Percentiles rank a stretch among this genome's conserved stretches.
Evolutionary conservation across 2,329 filamentous ascomycete genomes (phyloP).

Genomic region (Xylariaceae sp.): DNA sequence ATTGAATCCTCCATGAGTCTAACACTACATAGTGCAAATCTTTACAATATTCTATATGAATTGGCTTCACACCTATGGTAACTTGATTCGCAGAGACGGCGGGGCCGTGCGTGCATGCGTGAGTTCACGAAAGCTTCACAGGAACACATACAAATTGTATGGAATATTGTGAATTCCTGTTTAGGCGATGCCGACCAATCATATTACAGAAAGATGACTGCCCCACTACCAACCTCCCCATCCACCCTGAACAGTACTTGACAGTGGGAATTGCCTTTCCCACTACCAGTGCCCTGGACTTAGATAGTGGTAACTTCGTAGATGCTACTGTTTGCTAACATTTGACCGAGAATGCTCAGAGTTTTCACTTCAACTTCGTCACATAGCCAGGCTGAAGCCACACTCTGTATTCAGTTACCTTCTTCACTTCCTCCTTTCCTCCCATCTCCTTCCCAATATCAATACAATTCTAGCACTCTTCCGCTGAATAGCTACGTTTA

Average conservation of each 20-base stretch:
- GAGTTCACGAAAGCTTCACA: constrained; percentile 28
- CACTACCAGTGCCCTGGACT: constrained; percentile 28
- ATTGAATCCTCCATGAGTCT: too few species aligned
- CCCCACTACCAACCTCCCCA: constrained; percentile 24
- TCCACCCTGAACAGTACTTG: constrained; percentile 11
- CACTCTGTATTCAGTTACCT: background rate
- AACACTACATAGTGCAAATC: too few species aligned
- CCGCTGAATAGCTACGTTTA: background rate
- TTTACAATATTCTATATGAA: too few species aligned
- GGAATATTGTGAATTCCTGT: constrained; percentile 33
- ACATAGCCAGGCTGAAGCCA: background rate
- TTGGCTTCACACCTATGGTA: background rate
- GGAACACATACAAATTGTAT: constrained; percentile 30
- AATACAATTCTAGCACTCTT: background rate
- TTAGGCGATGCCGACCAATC: constrained; percentile 31
- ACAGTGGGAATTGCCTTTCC: constrained; percentile 9
- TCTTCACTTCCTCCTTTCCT: background rate
- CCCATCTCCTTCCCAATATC: background rate
- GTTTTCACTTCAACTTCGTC: background rate
- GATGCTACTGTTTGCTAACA: constrained; percentile 25
- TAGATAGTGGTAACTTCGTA: constrained; percentile 33
- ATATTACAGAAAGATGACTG: constrained; percentile 1
- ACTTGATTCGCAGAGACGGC: background rate
- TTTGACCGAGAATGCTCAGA: constrained; percentile 12
- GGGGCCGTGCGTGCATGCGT: constrained; percentile 9